Evolutionary conservation across 768 basidiomycete species (phyloP).

Genomic region (Mycena floridula): DNA sequence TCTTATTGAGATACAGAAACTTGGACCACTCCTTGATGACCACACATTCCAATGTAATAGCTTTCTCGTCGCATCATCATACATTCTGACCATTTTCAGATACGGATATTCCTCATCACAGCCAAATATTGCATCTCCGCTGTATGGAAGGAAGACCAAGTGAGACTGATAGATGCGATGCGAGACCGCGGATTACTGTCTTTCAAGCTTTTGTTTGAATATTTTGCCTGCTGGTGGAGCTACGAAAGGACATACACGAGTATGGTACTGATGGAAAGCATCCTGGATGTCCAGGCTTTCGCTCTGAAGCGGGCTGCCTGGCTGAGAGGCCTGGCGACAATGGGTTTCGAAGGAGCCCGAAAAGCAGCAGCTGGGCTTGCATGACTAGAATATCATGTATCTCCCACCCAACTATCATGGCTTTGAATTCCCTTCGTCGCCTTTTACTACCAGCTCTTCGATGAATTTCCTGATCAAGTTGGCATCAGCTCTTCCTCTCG

Average conservation of each 20-base stretch:
- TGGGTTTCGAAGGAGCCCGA: slow-evolving; percentile 60
- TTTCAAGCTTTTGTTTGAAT: slow-evolving; percentile 38
- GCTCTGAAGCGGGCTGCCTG: slow-evolving; percentile 52
- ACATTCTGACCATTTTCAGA: slow-evolving; percentile 29
- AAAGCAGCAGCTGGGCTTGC: slow-evolving; percentile 65
- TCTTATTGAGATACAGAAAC: slow-evolving; percentile 38
- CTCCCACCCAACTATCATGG: not conserved
- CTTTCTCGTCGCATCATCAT: not conserved
- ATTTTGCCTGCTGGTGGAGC: slow-evolving; percentile 61
- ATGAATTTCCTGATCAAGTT: slow-evolving; percentile 46
- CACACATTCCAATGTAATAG: slow-evolving; percentile 68
- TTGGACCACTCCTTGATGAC: slow-evolving; percentile 84
- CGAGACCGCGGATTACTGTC: slow-evolving; percentile 45
- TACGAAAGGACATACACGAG: slow-evolving; percentile 49
- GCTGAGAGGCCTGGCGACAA: slow-evolving; percentile 53
- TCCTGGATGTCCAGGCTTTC: slow-evolving; percentile 60
- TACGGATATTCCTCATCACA: slow-evolving; percentile 86
- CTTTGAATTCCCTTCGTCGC: slow-evolving; percentile 2
- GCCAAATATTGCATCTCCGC: slow-evolving; percentile 83
- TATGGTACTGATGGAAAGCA: slow-evolving; percentile 48
- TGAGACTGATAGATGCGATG: slow-evolving; percentile 39
- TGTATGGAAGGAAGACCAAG: slow-evolving; percentile 68
- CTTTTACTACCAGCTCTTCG: slow-evolving; percentile 32
- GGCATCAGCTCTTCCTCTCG: slow-evolving; percentile 76
- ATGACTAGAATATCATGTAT: not conserved